A percentile compares a stretch with the other conserved stretches of the same genome.
Conservation (phyloP, 2,329 filamentous ascomycete species). For the Talaromyces rugulosus region DNA sequence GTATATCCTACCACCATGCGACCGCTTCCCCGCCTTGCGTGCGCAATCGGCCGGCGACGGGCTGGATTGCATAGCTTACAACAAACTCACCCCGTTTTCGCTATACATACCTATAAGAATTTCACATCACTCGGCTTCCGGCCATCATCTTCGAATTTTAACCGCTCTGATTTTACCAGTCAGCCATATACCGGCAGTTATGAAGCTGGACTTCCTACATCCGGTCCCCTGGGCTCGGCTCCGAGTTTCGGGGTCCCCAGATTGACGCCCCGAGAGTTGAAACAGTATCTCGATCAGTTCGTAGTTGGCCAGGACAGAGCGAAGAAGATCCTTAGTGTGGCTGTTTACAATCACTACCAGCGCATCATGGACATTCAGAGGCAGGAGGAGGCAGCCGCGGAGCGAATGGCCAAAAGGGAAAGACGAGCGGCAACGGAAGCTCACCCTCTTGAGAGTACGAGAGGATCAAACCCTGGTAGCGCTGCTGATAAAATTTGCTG, state of each 20-base stretch:
- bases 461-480: not conserved
- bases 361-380: slow-evolving; percentile 71
- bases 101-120: slow-evolving; percentile 10
- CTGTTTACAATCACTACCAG: slow-evolving; percentile 96
- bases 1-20: slow-evolving; percentile 26
- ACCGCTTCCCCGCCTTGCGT: slow-evolving; percentile 22
- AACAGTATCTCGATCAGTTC: slow-evolving; percentile 89
- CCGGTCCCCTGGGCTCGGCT: slow-evolving; percentile 59
- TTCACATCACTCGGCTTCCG: slow-evolving; percentile 20
- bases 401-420: slow-evolving; percentile 65
- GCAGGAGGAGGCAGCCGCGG: slow-evolving; percentile 74
- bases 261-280: slow-evolving; percentile 64
- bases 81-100: slow-evolving; percentile 21
- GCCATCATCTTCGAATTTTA: slow-evolving; percentile 46
- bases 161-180: slow-evolving; percentile 59
- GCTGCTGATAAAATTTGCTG: not conserved
- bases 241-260: slow-evolving; percentile 55
- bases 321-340: slow-evolving; percentile 84
- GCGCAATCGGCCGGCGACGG: slow-evolving; percentile 18
- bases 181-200: slow-evolving; percentile 61
- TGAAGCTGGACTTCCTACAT: slow-evolving; percentile 58
- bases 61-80: slow-evolving; percentile 6
- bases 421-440: slow-evolving; percentile 63
- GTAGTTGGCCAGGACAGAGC: slow-evolving; percentile 94
- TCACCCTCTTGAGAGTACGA: slow-evolving; percentile 73